Evolutionary conservation across 345 rosid species (phyloP).

Genomic region (Eucalyptus regnans): DNA sequence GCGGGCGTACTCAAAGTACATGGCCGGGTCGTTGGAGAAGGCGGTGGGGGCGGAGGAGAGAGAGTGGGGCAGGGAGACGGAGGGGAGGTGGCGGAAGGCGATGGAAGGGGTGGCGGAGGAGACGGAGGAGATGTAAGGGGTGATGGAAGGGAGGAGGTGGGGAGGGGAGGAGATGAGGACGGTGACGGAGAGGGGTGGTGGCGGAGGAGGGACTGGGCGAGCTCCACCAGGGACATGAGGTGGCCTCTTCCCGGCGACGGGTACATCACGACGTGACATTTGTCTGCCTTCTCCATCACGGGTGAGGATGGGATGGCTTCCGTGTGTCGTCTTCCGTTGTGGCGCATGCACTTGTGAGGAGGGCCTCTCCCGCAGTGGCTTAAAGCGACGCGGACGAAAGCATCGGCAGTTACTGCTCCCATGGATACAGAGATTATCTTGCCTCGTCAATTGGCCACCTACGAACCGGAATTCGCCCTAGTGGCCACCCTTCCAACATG

Average conservation of each 20-base stretch:
- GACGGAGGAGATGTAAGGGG: neutral
- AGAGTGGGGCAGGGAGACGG: neutral
- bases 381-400: neutral
- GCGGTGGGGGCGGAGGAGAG: neutral
- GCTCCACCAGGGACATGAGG: slow-evolving; percentile 5
- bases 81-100: slow-evolving; percentile 11
- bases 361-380: neutral
- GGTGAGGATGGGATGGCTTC: neutral
- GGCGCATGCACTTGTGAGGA: neutral
- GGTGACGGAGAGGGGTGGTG: slow-evolving; percentile 1
- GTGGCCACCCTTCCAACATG: too few relatives aligned
- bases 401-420: too few relatives aligned
- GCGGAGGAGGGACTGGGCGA: slow-evolving; percentile 1
- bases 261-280: slow-evolving; percentile 1
- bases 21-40: neutral
- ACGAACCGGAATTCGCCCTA: too few relatives aligned
- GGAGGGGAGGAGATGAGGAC: neutral
- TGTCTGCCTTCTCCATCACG: neutral
- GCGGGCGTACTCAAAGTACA: neutral
- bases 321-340: too few relatives aligned
- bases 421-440: neutral
- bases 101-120: neutral
- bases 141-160: neutral
- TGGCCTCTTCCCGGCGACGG: slow-evolving; percentile 8
- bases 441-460: too few relatives aligned